Evolutionary conservation across 495 filamentous ascomycete species (phyloP), one percentile per base, ranked within the genome.

Genomic region (Podospora fimiseda): DNA sequence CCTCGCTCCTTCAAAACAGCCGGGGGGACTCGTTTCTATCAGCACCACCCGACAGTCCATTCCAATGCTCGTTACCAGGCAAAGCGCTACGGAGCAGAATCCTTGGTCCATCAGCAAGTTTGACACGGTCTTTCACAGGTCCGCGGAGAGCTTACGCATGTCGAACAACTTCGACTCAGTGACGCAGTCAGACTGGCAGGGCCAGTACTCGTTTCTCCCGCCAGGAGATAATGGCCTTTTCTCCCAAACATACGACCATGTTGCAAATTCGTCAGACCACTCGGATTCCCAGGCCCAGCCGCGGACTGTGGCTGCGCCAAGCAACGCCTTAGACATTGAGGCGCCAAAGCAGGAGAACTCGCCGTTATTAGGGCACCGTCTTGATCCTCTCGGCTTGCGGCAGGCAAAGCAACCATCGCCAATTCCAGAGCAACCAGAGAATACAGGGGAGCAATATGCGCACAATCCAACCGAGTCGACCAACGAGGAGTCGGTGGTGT

Each of bases 21-120:
- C 40, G 20, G 19, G 52, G 20, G 48, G 20, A 15, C 46, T 19
- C 22, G 52, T 53, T 46, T 46, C 38, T 36, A 53, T 33, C 43
- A 47, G 5, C 23, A 8, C 18, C 44, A 23, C 33, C 33, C 49
- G 40, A 61, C 55, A 44, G 51, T 37, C 51, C 41, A 55, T 73
- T 74, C 74, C 11, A 80, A 81, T 81, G 78, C 77, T 81, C 67
- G 77, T 78, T 73, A 76, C 76, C 69, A 75, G 78, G 70, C 73
- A 74, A 66, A 69, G 68, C 67, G 74, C 76, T 60, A 72, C 76
- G 66, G 77, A 77, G 71, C 76, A 75, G 67, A 77, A 67, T 67
- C 72, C 73, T 71, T 81, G 78, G 78, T 77, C 77, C 64, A 69
- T 69, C 59, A 76, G 71, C 71, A 81, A 79, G 70, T 74, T 77